Percentiles rank a stretch among this genome's conserved stretches.
phyloP scores from a whole-genome alignment of 2,329 filamentous ascomycete genomes.

The Endoconidiophora laricicola region DNA sequence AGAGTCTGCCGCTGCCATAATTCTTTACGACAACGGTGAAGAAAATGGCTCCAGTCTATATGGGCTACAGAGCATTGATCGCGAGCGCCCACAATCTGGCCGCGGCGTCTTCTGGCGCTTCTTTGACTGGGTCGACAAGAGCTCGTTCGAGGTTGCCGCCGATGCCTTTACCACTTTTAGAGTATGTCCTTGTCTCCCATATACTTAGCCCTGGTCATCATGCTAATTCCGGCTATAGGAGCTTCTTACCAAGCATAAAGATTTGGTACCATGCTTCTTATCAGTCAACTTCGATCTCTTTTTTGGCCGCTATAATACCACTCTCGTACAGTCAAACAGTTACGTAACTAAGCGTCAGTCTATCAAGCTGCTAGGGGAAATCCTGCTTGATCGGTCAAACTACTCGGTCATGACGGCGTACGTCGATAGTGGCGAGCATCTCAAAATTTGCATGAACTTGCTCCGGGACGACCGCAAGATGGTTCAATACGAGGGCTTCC shows the following conservation, averaged over 20 bases:
- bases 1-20: conserved; percentile 76
- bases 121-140: conserved; percentile 93
- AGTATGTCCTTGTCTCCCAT: conserved; percentile 31
- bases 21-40: conserved; percentile 78
- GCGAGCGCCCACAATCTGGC: conserved; percentile 57
- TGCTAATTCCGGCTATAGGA: conserved; percentile 38
- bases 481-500: conserved; percentile 98
- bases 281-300: conserved; percentile 83
- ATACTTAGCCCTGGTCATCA: background rate
- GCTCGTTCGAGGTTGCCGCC: conserved; percentile 88
- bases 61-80: conserved; percentile 61
- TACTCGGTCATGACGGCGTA: conserved; percentile 98
- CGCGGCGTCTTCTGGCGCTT: conserved; percentile 90
- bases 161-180: conserved; percentile 97
- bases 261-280: conserved; percentile 74
- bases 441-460: conserved; percentile 97
- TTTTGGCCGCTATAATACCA: conserved; percentile 77
- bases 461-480: conserved; percentile 91
- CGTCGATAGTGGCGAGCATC: conserved; percentile 83
- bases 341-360: conserved; percentile 98
- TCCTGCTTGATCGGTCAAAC: conserved; percentile 84
- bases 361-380: conserved; percentile 91
- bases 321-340: conserved; percentile 77
- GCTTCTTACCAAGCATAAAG: conserved; percentile 85
- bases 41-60: conserved; percentile 54